These are phyloP conservation scores for Fusarium sp. DNA, from an alignment of 2,329 filamentous ascomycete genomes.

Conservation along the genomic window DNA sequence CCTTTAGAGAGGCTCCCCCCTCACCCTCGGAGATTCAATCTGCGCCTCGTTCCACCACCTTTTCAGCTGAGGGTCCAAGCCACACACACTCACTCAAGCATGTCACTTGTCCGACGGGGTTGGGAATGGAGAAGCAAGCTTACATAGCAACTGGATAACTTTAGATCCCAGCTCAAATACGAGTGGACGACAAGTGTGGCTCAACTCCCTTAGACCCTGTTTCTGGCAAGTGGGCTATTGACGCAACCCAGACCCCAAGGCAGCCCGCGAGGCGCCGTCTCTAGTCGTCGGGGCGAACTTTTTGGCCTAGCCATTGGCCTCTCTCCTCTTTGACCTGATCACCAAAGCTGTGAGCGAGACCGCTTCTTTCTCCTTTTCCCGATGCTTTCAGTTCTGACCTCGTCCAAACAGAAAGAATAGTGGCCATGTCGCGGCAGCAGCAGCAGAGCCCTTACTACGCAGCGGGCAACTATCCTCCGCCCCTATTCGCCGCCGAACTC, in stretches of 20 bases:
- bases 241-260: slow-evolving; percentile 8
- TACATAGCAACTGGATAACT: neutral
- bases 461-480: slow-evolving; percentile 35
- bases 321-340: neutral
- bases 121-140: neutral
- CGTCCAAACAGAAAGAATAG: neutral
- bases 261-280: slow-evolving; percentile 27
- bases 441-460: slow-evolving; percentile 14
- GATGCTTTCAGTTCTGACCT: neutral
- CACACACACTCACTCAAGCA: neutral
- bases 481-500: slow-evolving; percentile 47
- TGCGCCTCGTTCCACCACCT: neutral
- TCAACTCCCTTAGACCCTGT: slow-evolving; percentile 9
- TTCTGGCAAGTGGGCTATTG: slow-evolving; percentile 27
- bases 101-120: neutral
- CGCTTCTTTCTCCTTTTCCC: neutral
- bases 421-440: slow-evolving; percentile 22
- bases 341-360: neutral
- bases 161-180: neutral
- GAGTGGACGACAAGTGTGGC: neutral
- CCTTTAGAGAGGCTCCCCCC: neutral
- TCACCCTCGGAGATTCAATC: neutral
- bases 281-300: neutral
- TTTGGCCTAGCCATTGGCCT: slow-evolving; percentile 1
- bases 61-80: neutral